Evolutionary conservation across 768 basidiomycete genomes (phyloP).

Genomic region (Russula emetica): DNA sequence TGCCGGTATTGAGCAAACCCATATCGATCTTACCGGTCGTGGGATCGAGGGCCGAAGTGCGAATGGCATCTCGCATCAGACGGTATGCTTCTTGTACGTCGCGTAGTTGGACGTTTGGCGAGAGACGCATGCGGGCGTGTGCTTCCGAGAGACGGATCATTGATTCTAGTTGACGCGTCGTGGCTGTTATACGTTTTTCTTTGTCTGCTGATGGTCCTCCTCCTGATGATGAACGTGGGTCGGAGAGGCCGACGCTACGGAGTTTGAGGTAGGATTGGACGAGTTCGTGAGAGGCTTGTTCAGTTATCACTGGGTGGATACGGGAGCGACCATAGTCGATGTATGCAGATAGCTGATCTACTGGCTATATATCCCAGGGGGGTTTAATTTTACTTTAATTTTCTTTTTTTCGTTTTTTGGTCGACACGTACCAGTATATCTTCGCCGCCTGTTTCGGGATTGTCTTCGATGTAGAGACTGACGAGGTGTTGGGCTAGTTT

Average conservation of each 20-base stretch:
- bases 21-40: slow-evolving; percentile 97
- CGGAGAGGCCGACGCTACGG: slow-evolving; percentile 83
- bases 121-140: slow-evolving; percentile 94
- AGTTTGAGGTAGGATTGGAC: slow-evolving; percentile 89
- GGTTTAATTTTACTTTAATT: neutral
- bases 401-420: too few relatives aligned
- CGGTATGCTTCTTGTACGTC: slow-evolving; percentile 90
- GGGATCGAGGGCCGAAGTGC: slow-evolving; percentile 93
- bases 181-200: slow-evolving; percentile 96
- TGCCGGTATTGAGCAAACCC: slow-evolving; percentile 91
- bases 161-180: slow-evolving; percentile 93
- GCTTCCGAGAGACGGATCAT: slow-evolving; percentile 96
- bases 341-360: slow-evolving; percentile 88
- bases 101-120: slow-evolving; percentile 72
- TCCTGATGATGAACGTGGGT: slow-evolving; percentile 54
- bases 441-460: slow-evolving; percentile 55
- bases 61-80: slow-evolving; percentile 95
- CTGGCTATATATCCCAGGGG: slow-evolving; percentile 53
- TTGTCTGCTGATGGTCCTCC: slow-evolving; percentile 53
- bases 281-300: slow-evolving; percentile 79
- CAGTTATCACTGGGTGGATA: slow-evolving; percentile 81
- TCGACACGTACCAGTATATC: slow-evolving; percentile 82
- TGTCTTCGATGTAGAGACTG: slow-evolving; percentile 88
- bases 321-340: slow-evolving; percentile 88
- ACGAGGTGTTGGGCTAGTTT: slow-evolving; percentile 90